Evolutionary conservation across 441 rosid genomes (phyloP).

Genomic region (Eutrema salsugineum): DNA sequence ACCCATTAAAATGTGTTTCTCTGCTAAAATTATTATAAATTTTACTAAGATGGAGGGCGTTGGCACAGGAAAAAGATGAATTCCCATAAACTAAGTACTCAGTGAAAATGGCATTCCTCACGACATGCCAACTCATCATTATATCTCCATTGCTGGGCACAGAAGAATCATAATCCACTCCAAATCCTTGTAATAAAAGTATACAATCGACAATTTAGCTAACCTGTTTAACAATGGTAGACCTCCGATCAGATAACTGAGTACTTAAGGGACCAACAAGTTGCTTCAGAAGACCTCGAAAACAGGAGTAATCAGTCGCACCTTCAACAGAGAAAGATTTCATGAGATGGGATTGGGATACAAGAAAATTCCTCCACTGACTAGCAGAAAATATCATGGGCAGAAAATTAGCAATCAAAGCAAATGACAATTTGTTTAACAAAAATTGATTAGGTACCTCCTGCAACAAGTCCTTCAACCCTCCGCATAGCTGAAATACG

Average conservation of each 20-base stretch:
- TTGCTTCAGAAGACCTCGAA: slow-evolving; percentile 92
- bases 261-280: slow-evolving; percentile 81
- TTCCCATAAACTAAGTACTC: neutral
- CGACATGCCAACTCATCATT: neutral
- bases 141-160: slow-evolving; percentile 9
- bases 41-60: neutral
- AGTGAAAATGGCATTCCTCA: neutral
- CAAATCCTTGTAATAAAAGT: neutral
- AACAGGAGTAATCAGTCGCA: slow-evolving; percentile 79
- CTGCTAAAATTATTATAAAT: slow-evolving; percentile 6
- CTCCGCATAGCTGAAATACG: slow-evolving; percentile 99
- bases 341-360: slow-evolving; percentile 19
- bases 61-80: neutral
- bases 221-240: slow-evolving; percentile 98
- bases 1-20: neutral
- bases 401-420: neutral
- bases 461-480: slow-evolving; percentile 91
- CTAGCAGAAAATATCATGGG: slow-evolving; percentile 16
- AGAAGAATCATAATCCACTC: slow-evolving; percentile 3
- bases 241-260: slow-evolving; percentile 94
- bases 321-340: slow-evolving; percentile 45
- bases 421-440: neutral
- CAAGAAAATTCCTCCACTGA: slow-evolving; percentile 1
- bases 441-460: slow-evolving; percentile 51
- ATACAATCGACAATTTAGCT: neutral